Evolutionary conservation across 768 basidiomycete genomes (phyloP), one percentile per base, ranked within the genome.

Genomic region (Lactifluus echinatus): DNA sequence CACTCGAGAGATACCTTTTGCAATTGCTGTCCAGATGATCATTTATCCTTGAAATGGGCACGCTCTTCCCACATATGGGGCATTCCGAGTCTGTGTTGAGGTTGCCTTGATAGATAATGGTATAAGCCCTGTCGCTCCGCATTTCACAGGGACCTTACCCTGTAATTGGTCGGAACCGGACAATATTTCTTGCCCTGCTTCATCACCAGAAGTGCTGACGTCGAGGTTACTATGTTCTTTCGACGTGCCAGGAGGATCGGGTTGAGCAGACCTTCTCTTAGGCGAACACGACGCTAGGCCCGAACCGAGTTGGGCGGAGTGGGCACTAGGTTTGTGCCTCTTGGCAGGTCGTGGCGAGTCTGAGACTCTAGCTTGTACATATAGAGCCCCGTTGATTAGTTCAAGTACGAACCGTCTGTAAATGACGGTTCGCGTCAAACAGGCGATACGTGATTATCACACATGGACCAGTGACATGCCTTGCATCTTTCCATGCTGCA

Each of bases 21-120:
- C 73, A 75, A 1, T 67, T 66, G 55, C 65, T 63, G 37, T 75
- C 73, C 36, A 75, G 60, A 46, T 75, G 74, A 7, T 63, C 46
- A 15, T 72, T 70, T 42, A 74, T 70, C 15, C 51, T 53, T 10
- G 63, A 51, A 19, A 70, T 63, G 3, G 66, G 64, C 24, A 74
- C 61, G 1, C 51, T 53, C 15, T 60, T 60, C 8, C 15, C 39
- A 40, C 57, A 55, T 24, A 54, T 37, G 8, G 61, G 53, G 50
- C 53, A 55, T 43, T 51, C 53, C 21, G 40, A 21, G 21, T 42
- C 21, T 21, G 55, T 39, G 34, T 15, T 53, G 8, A 28, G 29
- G 19, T 45, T 44, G 42, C 19, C 52, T 58, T 43, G 46, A 52
- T 17, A 8, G 21, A 24, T 10, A 23, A 29, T 33, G 8, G 36